phyloP scores from a whole-genome alignment of 179 eudicot genomes.

The Heliamphora pulchella region DNA sequence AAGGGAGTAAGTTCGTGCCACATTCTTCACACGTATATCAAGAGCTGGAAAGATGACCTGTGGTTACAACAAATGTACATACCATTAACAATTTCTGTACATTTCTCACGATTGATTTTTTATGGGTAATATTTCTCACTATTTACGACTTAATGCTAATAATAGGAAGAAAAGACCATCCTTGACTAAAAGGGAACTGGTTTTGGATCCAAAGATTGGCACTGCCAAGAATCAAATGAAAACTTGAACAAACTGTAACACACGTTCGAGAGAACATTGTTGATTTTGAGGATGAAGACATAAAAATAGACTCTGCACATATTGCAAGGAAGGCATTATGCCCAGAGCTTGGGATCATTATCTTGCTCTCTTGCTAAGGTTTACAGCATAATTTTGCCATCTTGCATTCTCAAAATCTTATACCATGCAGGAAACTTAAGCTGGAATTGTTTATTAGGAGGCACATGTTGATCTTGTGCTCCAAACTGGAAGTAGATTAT shows the following conservation, averaged over 20 bases:
- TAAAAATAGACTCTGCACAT: neutral
- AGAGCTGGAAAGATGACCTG: constrained; percentile 99
- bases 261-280: neutral
- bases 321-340: neutral
- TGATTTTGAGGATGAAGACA: neutral
- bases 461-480: too few species aligned
- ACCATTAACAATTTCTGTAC: neutral
- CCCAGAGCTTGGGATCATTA: neutral
- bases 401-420: neutral
- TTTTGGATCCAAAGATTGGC: neutral
- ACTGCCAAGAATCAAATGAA: neutral
- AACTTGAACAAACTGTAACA: neutral
- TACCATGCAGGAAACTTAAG: neutral
- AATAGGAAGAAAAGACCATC: neutral
- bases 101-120: neutral
- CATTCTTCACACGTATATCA: constrained; percentile 93
- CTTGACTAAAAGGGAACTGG: neutral
- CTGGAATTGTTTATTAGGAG: too few species aligned
- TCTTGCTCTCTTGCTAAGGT: neutral
- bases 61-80: constrained; percentile 13
- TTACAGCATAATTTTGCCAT: neutral
- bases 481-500: too few species aligned
- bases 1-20: constrained; percentile 87
- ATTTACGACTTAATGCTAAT: neutral
- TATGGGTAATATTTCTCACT: neutral